Base-by-base conservation (phyloP, 768 basidiomycete genomes). In the Mycena floridula region DNA sequence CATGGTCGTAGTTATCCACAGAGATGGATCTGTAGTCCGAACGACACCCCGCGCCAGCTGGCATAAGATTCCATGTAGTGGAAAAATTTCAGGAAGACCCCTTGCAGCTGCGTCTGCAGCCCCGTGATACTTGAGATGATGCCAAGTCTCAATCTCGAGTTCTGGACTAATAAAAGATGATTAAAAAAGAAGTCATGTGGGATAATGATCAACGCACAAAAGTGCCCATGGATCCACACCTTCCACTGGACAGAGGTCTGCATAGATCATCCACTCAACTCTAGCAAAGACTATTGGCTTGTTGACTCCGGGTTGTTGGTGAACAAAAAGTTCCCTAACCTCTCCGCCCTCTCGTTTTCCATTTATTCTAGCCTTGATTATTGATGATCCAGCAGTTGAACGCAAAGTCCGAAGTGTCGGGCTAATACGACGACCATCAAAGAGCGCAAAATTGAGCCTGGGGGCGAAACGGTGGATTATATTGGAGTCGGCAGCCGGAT, bases 11-110 rank as follows among this genome's bases (percentile, higher is more conserved):
- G n/a, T n/a, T n/a, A n/a, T n/a, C n/a, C n/a, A n/a, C n/a, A n/a
- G n/a, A n/a, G n/a, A n/a, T n/a, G n/a, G n/a, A n/a, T n/a, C 92
- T 15, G 47, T 52, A 4, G 46, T 41, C 4, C 24, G 13, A 5
- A 56, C 25, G 11, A 25, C 28, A 0, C 55, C 55, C 3, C 53
- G 44, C 0, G 47, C 32, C 13, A 58, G 21, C 30, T 56, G 53
- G 36, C 50, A 56, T 2, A 37, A 26, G 27, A 58, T 54, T 7
- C 43, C 8, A 20, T 50, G 28, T 36, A 58, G 38, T 3, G 32
- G 50, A 15, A 58, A 32, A 7, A 54, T 28, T 12, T n/a, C 16
- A 5, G 53, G 51, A 3, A 50, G 53, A 16, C 36, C 1, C 6
- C 3, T 20, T 15, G 26, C 21, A 9, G 35, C 22, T 7, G 4